A percentile compares a stretch with the other conserved stretches of the same genome.
Evolutionary conservation across 352 stramenopile genomes (phyloP).

Genomic region (Phytopythium sindhum): DNA sequence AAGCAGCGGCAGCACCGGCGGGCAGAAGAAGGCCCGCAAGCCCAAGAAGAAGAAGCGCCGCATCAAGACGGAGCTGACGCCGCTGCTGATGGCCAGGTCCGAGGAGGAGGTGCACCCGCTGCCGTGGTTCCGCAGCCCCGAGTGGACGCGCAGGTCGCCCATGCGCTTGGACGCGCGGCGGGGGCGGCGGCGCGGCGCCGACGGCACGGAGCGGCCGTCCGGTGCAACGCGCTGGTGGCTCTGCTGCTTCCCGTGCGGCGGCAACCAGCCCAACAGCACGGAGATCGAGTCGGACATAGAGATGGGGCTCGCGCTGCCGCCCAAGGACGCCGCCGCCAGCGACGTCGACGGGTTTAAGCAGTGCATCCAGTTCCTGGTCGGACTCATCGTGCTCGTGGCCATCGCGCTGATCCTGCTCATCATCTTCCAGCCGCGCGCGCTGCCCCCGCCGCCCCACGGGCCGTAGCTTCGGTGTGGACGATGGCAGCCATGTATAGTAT

Average conservation of each 20-base stretch:
- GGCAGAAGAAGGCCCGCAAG: neutral
- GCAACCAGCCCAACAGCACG: conserved; percentile 4
- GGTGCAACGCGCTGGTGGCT: neutral
- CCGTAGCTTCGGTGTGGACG: neutral
- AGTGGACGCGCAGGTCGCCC: conserved; percentile 36
- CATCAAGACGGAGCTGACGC: conserved; percentile 28
- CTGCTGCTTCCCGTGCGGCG: conserved; percentile 1
- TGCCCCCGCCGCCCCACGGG: neutral
- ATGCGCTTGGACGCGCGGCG: conserved; percentile 10
- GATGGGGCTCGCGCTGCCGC: conserved; percentile 26
- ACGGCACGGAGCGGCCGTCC: neutral
- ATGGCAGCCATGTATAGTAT: neutral
- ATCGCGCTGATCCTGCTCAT: conserved; percentile 65
- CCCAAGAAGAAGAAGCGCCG: neutral
- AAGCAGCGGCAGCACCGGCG: neutral
- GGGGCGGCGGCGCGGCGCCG: neutral
- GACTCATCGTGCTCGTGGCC: conserved; percentile 64
- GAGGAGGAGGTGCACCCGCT: conserved; percentile 70
- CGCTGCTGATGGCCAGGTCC: conserved; percentile 35
- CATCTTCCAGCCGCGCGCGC: conserved; percentile 49
- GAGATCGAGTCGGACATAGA: conserved; percentile 50
- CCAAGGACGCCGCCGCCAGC: conserved; percentile 11
- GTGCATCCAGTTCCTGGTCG: conserved; percentile 72
- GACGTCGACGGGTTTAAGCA: conserved; percentile 59
- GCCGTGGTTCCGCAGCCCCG: conserved; percentile 75